A percentile compares a stretch with the other conserved stretches of the same genome.
These are phyloP conservation scores for Sclerotinia glacialis DNA, from an alignment of 2,329 filamentous ascomycete genomes.

Conservation along the genomic window DNA sequence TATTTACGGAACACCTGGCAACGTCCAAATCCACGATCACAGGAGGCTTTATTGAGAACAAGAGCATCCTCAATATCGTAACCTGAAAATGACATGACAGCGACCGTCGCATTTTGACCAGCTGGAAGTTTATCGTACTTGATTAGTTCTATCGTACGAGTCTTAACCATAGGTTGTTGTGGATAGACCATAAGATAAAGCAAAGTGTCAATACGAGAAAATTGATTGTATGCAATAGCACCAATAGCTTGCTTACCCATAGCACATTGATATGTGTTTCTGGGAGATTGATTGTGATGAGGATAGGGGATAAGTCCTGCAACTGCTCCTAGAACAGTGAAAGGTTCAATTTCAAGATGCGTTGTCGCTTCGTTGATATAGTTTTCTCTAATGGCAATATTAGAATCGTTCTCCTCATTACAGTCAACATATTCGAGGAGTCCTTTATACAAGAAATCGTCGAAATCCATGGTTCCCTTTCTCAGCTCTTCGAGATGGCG, in stretches of 20 bases:
- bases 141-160: conserved; percentile 91
- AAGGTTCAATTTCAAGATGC: conserved; percentile 96
- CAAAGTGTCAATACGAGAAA: conserved; percentile 92
- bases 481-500: conserved; percentile 79
- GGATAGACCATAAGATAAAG: conserved; percentile 97
- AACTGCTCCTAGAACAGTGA: conserved; percentile 92
- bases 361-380: conserved; percentile 82
- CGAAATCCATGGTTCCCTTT: conserved; percentile 81
- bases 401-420: conserved; percentile 96
- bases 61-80: conserved; percentile 99
- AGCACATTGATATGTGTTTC: conserved; percentile 98
- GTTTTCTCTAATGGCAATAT: conserved; percentile 85
- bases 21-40: conserved; percentile 90
- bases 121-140: conserved; percentile 97
- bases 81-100: conserved; percentile 98
- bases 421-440: conserved; percentile 96
- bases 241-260: conserved; percentile 99
- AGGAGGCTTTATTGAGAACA: conserved; percentile 92
- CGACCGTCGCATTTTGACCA: conserved; percentile 94
- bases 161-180: conserved; percentile 96
- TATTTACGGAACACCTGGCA: conserved; percentile 99
- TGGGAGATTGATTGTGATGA: conserved; percentile 96
- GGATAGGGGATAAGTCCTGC: conserved; percentile 96
- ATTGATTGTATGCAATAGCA: conserved; percentile 96
- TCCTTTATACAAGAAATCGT: conserved; percentile 86